phyloP scores from a whole-genome alignment of 2,329 filamentous ascomycete species.

The Aspergillus uvarum region DNA sequence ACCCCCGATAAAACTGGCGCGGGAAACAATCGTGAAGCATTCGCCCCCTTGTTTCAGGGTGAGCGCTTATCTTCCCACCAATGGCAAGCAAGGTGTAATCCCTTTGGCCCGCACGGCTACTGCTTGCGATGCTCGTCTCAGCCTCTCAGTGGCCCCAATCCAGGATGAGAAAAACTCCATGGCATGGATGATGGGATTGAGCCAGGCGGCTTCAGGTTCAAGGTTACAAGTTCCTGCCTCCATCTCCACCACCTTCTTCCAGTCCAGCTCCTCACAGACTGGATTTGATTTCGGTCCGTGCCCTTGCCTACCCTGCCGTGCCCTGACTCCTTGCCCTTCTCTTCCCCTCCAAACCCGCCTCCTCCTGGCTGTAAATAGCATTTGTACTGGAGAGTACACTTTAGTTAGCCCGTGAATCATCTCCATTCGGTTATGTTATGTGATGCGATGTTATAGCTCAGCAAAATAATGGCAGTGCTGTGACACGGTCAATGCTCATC shows the following conservation, averaged over 20 bases:
- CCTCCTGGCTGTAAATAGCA: no score
- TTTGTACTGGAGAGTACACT: no score
- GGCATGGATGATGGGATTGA: no score
- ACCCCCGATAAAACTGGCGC: conserved; percentile 36
- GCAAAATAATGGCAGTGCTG: not conserved
- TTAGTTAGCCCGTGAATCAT: no score
- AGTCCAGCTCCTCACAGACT: not conserved
- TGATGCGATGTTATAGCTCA: conserved; percentile 1
- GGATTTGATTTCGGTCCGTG: not conserved
- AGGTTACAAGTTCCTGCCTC: not conserved
- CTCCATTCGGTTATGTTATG: not conserved
- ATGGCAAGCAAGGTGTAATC: conserved; percentile 12
- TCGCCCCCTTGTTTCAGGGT: conserved; percentile 36
- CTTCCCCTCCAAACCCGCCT: no score
- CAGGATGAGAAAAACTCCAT: no score
- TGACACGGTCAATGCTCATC: conserved; percentile 1
- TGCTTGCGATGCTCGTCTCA: not conserved
- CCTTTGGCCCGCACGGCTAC: not conserved
- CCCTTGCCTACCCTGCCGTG: not conserved
- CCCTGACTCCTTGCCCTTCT: not conserved
- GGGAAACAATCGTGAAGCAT: conserved; percentile 35
- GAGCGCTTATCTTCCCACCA: conserved; percentile 34
- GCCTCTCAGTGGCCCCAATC: not conserved
- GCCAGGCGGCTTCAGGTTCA: no score
- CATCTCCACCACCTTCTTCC: not conserved